These are phyloP conservation scores for Macrophomina tecta DNA, from an alignment of 2,329 filamentous ascomycete species.

Conservation along the genomic window DNA sequence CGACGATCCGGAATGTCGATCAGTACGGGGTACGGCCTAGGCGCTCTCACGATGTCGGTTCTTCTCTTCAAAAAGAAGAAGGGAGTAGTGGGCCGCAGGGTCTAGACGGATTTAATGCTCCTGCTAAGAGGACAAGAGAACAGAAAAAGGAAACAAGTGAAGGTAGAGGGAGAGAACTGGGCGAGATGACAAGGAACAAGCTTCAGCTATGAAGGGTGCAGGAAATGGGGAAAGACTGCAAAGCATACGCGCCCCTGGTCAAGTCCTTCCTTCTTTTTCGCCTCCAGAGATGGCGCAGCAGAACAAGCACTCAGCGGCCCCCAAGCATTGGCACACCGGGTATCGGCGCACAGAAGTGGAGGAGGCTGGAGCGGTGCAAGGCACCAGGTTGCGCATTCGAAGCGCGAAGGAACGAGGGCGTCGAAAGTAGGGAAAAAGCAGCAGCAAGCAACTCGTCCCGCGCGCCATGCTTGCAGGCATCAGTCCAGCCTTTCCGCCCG, in stretches of 20 bases:
- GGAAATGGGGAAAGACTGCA: not conserved
- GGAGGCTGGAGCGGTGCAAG: not conserved
- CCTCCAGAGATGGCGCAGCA: not conserved
- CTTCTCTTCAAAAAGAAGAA: not conserved
- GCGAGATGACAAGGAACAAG: not conserved
- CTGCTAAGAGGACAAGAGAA: not conserved
- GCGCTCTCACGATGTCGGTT: no score
- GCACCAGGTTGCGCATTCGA: not conserved
- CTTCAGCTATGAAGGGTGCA: not conserved
- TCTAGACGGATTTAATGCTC: not conserved
- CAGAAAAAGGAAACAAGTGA: not conserved
- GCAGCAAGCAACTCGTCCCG: not conserved
- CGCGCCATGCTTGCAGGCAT: conserved; percentile 2
- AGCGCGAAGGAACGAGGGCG: not conserved
- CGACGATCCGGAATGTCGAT: conserved; percentile 14
- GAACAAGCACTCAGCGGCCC: not conserved
- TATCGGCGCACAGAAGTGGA: not conserved
- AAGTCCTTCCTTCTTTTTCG: not conserved
- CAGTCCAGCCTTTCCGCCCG: conserved; percentile 1
- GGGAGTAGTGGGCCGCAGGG: not conserved
- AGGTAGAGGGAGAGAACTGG: not conserved
- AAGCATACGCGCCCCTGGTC: not conserved
- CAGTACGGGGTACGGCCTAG: not conserved
- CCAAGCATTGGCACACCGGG: not conserved
- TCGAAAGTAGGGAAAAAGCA: not conserved